Evolutionary conservation across 441 rosid genomes (phyloP).

Genomic region (Codiaeum variegatum): DNA sequence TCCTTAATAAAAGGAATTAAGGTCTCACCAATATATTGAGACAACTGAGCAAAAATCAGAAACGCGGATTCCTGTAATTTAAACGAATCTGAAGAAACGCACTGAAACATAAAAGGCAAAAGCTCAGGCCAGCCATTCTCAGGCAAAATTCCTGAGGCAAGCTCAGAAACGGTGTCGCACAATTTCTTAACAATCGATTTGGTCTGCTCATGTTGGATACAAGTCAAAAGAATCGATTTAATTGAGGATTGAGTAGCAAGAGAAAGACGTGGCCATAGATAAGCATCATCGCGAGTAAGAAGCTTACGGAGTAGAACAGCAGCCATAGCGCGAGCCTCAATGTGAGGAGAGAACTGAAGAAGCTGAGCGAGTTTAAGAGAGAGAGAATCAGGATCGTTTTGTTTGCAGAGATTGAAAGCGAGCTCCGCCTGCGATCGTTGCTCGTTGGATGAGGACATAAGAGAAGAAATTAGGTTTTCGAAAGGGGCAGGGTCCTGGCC

Average conservation of each 20-base stretch:
- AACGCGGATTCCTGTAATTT: conserved; percentile 90
- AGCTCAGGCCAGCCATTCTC: conserved; percentile 96
- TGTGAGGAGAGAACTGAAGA: conserved; percentile 66
- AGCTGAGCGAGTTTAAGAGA: conserved; percentile 80
- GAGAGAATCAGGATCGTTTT: conserved; percentile 77
- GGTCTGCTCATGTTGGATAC: conserved; percentile 65
- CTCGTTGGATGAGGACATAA: conserved; percentile 92
- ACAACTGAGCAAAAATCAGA: conserved; percentile 84
- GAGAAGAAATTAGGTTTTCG: conserved; percentile 77
- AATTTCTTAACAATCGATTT: conserved; percentile 82
- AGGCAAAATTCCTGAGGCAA: conserved; percentile 76
- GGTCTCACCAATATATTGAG: conserved; percentile 82
- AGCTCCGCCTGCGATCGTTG: conserved; percentile 90
- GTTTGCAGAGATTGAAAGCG: conserved; percentile 85
- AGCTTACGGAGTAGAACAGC: conserved; percentile 93
- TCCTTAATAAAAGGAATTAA: conserved; percentile 75
- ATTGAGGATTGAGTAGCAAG: conserved; percentile 66
- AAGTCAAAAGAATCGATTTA: conserved; percentile 65
- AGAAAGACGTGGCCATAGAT: conserved; percentile 80
- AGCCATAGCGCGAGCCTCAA: conserved; percentile 87
- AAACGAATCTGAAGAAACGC: conserved; percentile 72
- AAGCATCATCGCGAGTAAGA: conserved; percentile 81
- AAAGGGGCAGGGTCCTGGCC: conserved; percentile 83
- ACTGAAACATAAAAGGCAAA: conserved; percentile 88
- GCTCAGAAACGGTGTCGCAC: conserved; percentile 91